Conservation (phyloP, 306 rosid genomes). For the Styphnolobium japonicum region DNA sequence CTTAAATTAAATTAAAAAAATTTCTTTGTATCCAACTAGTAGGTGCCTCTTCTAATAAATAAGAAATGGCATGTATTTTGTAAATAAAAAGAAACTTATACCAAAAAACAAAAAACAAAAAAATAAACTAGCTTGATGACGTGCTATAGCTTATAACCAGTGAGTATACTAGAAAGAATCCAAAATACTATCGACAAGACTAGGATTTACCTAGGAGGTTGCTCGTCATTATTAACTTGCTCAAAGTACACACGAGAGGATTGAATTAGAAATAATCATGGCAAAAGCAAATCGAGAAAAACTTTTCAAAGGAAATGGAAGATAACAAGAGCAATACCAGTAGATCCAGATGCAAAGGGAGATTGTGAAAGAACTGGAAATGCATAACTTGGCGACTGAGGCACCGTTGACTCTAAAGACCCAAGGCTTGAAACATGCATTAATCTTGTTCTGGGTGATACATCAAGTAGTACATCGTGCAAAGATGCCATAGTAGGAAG, state of each 20-base stretch:
- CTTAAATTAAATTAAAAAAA: too few relatives aligned
- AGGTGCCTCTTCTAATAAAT: neutral
- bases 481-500: constrained; percentile 42
- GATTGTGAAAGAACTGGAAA: constrained; percentile 29
- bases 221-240: constrained; percentile 39
- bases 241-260: constrained; percentile 44
- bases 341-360: constrained; percentile 34
- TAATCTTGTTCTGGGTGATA: constrained; percentile 35
- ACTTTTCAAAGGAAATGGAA: constrained; percentile 10
- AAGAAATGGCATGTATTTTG: neutral
- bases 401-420: constrained; percentile 33
- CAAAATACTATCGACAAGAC: constrained; percentile 5
- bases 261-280: constrained; percentile 20
- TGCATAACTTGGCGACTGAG: constrained; percentile 38
- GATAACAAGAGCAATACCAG: constrained; percentile 41
- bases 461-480: constrained; percentile 35
- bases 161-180: neutral
- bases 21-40: neutral
- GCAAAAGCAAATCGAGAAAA: neutral
- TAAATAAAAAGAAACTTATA: neutral
- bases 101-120: too few relatives aligned
- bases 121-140: neutral
- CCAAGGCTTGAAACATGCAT: constrained; percentile 44
- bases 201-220: constrained; percentile 43
- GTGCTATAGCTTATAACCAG: too few relatives aligned